Base-by-base conservation (phyloP, 306 rosid genomes). In the Hippophae gyantsensis region DNA sequence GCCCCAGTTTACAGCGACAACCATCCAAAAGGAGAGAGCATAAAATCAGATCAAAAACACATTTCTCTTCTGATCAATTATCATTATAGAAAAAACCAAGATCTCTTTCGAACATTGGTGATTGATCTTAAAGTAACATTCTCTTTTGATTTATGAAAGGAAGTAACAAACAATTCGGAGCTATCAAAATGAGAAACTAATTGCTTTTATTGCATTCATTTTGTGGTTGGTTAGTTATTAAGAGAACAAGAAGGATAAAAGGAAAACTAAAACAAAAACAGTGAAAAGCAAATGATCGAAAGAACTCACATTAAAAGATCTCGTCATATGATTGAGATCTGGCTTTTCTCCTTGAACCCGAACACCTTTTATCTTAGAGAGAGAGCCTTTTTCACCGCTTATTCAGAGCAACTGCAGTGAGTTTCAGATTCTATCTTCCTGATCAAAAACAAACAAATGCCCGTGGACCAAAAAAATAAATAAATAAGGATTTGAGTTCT, bases 241-340 rank as follows among this genome's bases (percentile, higher is more conserved):
- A 55, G 55, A 62, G 54, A 60, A 65, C 5, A 49, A 66, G 47
- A 45, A 40, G 50, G 6, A 23, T 44, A 43, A 67, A 11, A 38
- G 45, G n/a, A 5, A 48, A 47, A 55, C 7, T 2, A 42, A 51
- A 69, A 13, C 13, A 42, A 6, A 13, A 10, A 50, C 8, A 7
- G 48, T 7, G 23, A 58, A 18, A 5, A 57, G 45, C 59, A 57
- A 69, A 72, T 41, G 48, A 70, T 10, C 26, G 9, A 66, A 61
- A 52, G 5, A 51, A 75, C 88, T 85, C 71, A 85, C 93, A 40
- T 54, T 66, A 53, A 79, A 82, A 70, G 70, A 69, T 69, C 52
- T 82, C 82, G 53, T 85, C 88, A 85, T 82, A 75, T 57, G 86
- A 81, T 7, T 77, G 78, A 75, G 88, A 85, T 85, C 84, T 78